phyloP scores from a whole-genome alignment of 2,329 filamentous ascomycete genomes.

The Dothideomycetidae sp. region DNA sequence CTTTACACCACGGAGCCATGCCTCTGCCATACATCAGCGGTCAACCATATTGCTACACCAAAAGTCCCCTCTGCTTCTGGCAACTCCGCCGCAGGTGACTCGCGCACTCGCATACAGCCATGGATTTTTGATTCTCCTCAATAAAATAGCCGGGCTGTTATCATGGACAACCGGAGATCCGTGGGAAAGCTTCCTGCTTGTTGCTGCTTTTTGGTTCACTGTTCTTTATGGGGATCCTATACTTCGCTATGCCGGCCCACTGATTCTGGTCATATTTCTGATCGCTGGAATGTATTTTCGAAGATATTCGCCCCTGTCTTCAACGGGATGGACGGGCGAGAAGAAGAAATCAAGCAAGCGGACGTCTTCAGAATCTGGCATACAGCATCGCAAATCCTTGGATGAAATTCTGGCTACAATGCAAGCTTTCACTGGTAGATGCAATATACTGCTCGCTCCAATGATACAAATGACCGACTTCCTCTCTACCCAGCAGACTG shows the following conservation, averaged over 20 bases:
- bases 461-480: conserved; percentile 84
- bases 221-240: conserved; percentile 76
- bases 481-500: conserved; percentile 66
- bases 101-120: conserved; percentile 90
- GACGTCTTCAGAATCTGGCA: conserved; percentile 41
- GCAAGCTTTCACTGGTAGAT: conserved; percentile 77
- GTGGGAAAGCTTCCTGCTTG: conserved; percentile 90
- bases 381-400: conserved; percentile 68
- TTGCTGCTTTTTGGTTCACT: conserved; percentile 72
- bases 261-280: conserved; percentile 63
- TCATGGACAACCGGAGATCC: conserved; percentile 91
- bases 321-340: conserved; percentile 60
- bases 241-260: conserved; percentile 67
- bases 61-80: conserved; percentile 83
- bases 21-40: conserved; percentile 57
- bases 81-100: conserved; percentile 88
- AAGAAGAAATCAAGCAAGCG: conserved; percentile 40
- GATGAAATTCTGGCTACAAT: conserved; percentile 95
- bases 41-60: conserved; percentile 93
- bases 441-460: conserved; percentile 83
- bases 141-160: conserved; percentile 68
- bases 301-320: conserved; percentile 79
- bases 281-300: conserved; percentile 88
- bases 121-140: conserved; percentile 79
- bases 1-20: conserved; percentile 71